Percentiles rank a stretch among this genome's conserved stretches.
These are phyloP conservation scores for Tremella mesenterica DNA, from an alignment of 768 basidiomycete species.

Conservation along the genomic window DNA sequence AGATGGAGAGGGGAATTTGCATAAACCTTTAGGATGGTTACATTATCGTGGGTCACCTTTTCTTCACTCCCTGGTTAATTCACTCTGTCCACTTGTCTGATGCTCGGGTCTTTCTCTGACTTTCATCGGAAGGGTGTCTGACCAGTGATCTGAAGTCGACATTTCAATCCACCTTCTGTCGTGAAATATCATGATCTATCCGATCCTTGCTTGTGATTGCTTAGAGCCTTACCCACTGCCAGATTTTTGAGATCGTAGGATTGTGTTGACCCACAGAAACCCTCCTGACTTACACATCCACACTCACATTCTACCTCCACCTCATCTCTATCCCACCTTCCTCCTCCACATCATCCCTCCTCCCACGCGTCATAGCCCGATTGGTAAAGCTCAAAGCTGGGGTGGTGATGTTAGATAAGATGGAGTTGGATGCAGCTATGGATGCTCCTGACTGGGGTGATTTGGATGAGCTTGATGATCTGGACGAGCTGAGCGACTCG, in stretches of 20 bases:
- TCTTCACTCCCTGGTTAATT: background rate
- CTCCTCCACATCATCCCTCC: constrained; percentile 59
- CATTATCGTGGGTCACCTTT: constrained; percentile 66
- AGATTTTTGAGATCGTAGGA: background rate
- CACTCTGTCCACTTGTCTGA: background rate
- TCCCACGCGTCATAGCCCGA: constrained; percentile 55
- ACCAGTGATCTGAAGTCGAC: background rate
- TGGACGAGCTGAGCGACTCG: no score
- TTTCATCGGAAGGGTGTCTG: no score
- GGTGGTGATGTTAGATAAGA: constrained; percentile 68
- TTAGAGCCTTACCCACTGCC: no score
- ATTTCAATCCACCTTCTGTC: background rate
- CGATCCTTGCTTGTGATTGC: no score
- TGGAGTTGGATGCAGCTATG: constrained; percentile 58
- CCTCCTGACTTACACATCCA: constrained; percentile 77
- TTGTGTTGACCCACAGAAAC: constrained; percentile 54
- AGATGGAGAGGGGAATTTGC: constrained; percentile 27
- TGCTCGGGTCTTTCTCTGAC: no score
- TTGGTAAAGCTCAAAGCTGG: constrained; percentile 75
- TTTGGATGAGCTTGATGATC: constrained; percentile 42
- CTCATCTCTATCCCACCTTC: constrained; percentile 60
- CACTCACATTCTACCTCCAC: constrained; percentile 84
- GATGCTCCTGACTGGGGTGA: constrained; percentile 29
- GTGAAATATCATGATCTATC: no score
- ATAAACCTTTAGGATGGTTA: constrained; percentile 46